Evolutionary conservation across 2,329 filamentous ascomycete genomes (phyloP).

Genomic region (Neonectria coccinea): DNA sequence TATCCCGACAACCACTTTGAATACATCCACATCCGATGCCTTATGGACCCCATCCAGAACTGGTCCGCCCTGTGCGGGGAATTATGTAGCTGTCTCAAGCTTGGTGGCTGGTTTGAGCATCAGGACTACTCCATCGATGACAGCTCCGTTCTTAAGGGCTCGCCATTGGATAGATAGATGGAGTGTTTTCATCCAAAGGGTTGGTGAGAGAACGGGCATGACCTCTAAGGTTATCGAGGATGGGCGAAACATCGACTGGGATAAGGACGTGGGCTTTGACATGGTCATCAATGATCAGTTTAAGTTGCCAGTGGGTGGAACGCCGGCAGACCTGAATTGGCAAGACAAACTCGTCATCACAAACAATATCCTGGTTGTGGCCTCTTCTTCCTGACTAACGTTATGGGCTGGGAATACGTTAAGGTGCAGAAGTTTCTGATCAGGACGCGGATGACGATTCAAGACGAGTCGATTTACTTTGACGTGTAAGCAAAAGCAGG

Average conservation of each 20-base stretch:
- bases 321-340: conserved; percentile 39
- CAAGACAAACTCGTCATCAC: conserved; percentile 47
- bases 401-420: conserved; percentile 44
- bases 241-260: conserved; percentile 33
- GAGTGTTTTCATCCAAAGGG: conserved; percentile 41
- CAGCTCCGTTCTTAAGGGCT: conserved; percentile 41
- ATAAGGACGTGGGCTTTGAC: conserved; percentile 45
- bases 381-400: conserved; percentile 42
- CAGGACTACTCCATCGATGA: conserved; percentile 46
- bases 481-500: conserved; percentile 33
- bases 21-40: conserved; percentile 68
- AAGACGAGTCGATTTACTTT: conserved; percentile 39
- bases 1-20: conserved; percentile 58
- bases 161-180: conserved; percentile 28
- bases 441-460: conserved; percentile 42
- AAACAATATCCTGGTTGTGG: conserved; percentile 46
- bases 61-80: conserved; percentile 65
- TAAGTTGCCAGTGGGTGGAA: conserved; percentile 42
- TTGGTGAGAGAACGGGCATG: conserved; percentile 44
- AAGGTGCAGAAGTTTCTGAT: conserved; percentile 41
- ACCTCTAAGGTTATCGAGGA: conserved; percentile 44
- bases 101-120: conserved; percentile 60
- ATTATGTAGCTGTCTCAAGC: conserved; percentile 63
- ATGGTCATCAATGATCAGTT: conserved; percentile 39
- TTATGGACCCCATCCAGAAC: conserved; percentile 66